Evolutionary conservation across 202 grass and related monocot genomes (phyloP), one percentile per base, ranked within the genome.

Genomic region (Bolboschoenoplectus hybrid): DNA sequence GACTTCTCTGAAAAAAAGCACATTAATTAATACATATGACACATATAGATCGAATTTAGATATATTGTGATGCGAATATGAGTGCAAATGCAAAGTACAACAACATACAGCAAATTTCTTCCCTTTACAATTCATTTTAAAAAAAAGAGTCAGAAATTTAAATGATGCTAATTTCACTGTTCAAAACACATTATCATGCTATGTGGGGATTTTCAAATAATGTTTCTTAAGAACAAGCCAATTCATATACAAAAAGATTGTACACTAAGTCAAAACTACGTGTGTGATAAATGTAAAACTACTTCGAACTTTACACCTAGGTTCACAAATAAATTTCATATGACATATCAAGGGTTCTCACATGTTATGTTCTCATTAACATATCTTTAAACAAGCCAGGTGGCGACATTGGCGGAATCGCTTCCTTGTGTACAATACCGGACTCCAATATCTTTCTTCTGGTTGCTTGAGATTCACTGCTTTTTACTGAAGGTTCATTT

Each of bases 391-490:
- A 55, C 63, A 90, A 90, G 56, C 52, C 32, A 4, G 96, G 97
- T 4, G 93, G 92, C 0, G 97, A 96, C 90, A 87, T 85, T 81
- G 93, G 97, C 1, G 90, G 89, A 91, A 98, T 74, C 2, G 93
- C 97, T 82, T 85, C 86, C 83, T 90, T 85, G 16, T 96, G 85
- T 50, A 73, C 44, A 74, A 56, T 77, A 50, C 86, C 32, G 67
- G 93, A 90, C 45, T 94, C 93, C 45, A 98, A 80, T 46, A 94
- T 86, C 82, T 91, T 98, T 88, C 96, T 98, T 86, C 56, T 86
- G 40, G 87, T 88, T 60, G 82, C 92, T 84, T 92, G 90, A 67
- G 92, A 89, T 72, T 85, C 80, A 45, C 65, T 38, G 0, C 50
- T 63, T 67, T 89, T 63, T 73, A 74, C 86, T 19, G 71, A 85